Base-by-base conservation (phyloP, 139 green algal genomes). In the Mychonastes homosphaera region DNA sequence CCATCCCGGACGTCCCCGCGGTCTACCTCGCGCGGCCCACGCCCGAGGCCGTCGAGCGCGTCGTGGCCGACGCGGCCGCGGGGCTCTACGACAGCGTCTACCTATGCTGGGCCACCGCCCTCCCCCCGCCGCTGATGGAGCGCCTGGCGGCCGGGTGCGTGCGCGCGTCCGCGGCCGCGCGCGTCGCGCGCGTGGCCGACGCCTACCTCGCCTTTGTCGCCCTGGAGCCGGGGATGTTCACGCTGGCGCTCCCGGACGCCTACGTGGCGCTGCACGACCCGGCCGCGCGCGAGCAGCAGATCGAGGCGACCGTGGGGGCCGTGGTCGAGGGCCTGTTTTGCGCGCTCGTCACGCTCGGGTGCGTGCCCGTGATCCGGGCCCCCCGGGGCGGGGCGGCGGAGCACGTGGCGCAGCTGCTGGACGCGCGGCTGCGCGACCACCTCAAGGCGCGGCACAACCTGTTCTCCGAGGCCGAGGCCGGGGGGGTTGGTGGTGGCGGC, bases 231-330 rank as follows among this genome's bases (percentile, higher is more conserved):
- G 71, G 61, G 1, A 55, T 97, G 6, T 99, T 99, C 68, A 88
- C 81, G 0, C 72, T 99, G n/a, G 78, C 66, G 2, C 66, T 93
- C 45, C 81, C 82, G 8, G 56, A 84, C 34, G 71, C 64, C 21
- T 99, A 97, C 56, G 61, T 93, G 27, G 56, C 85, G 40, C 76
- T 99, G 15, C 96, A 99, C 67, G 87, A 97, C 68, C 93, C 91
- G 0, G 56, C 67, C 13, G 85, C 84, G 1, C 62, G 72, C 29
- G 93, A 98, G 58, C 67, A 64, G 6, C 78, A 94, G 56, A 92
- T 98, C 21, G 84, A 97, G 77, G 73, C 75, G 2, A 60, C 71
- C 3, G 76, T 96, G 18, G 45, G 55, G 2, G 58, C 48, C 0
- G 80, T 98, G 1, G 88, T 97, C 47, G 92, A 94, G 29, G 88